Percentiles rank a stretch among this genome's conserved stretches.
Conservation (phyloP, 176 grass and related monocot species). For the Aegilops bicornis region DNA sequence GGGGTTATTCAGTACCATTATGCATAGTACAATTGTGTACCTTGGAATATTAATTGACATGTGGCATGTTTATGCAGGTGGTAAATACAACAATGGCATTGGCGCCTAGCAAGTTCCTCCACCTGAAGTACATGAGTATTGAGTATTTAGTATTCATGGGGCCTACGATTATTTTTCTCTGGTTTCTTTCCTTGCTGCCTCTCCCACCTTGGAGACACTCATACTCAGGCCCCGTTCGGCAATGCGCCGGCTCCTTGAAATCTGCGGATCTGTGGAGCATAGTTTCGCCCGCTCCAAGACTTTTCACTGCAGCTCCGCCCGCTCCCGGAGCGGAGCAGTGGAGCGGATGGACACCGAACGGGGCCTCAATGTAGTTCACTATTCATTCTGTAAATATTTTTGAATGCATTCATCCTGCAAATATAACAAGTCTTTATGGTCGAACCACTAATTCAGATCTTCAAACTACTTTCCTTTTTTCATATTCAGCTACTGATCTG, state of each 20-base stretch:
- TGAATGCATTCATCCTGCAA: not conserved
- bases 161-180: not conserved
- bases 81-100: not conserved
- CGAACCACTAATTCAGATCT: not conserved
- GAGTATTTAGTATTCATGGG: not conserved
- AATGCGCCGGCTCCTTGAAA: no score
- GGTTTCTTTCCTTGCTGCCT: not conserved
- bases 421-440: not conserved
- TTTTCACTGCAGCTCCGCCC: no score
- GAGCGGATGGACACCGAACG: no score
- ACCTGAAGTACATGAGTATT: not conserved
- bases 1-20: not conserved
- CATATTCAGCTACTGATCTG: not conserved
- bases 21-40: not conserved
- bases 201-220: not conserved
- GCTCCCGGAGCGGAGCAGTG: no score
- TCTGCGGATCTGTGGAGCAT: no score
- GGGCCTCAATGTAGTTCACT: not conserved
- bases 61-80: not conserved
- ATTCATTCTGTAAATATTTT: not conserved
- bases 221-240: no score
- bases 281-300: no score
- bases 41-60: not conserved
- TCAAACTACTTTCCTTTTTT: not conserved
- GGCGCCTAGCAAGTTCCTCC: not conserved